Evolutionary conservation across 306 rosid species (phyloP), one percentile per base, ranked within the genome.

Genomic region (Glycine latifolia): DNA sequence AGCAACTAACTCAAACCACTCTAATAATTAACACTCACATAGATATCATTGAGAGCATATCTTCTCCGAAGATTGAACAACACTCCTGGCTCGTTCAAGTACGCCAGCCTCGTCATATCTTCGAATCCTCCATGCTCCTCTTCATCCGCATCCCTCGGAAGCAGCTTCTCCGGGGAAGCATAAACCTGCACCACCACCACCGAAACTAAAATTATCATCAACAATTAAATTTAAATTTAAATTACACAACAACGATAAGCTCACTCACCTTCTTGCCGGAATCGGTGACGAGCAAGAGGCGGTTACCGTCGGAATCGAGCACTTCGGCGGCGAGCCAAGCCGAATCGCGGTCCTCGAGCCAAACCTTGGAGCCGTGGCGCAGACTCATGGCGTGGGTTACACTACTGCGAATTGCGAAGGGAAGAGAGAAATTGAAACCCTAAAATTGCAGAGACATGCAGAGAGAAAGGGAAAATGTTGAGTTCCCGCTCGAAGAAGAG

Each of bases 21-120:
- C 77, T 26, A 82, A 8, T 26, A 16, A 17, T 16, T 11, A 56
- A 79, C 60, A 56, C 97, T 89, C 87, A 95, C 99, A 75, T 95
- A 95, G 44, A 95, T 95, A 79, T 95, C 99, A 91, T 95, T 95
- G 79, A 95, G 92, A 48, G 84, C 91, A 48, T 95, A 95, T 95
- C 99, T 91, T 71, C 99, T 90, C 8, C 75, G 91, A 61, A 95
- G 90, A 87, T 95, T 95, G 79, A 93, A 95, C 81, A 95, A 85
- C 83, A 95, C 99, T 17, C 99, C 99, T 1, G 98, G 98, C 80
- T 95, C 99, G 81, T 95, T 93, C 93, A 95, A 86, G 85, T 95
- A 95, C 33, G 93, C 86, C 88, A 93, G 75, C 82, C 88, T 89
- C 53, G 99, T 95, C 99, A 95, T 95, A 39, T 95, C 99, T 33